Percentiles rank a stretch among this genome's conserved stretches.
Conservation (phyloP, 805 yeast species). For the Yarrowia osloensis region DNA sequence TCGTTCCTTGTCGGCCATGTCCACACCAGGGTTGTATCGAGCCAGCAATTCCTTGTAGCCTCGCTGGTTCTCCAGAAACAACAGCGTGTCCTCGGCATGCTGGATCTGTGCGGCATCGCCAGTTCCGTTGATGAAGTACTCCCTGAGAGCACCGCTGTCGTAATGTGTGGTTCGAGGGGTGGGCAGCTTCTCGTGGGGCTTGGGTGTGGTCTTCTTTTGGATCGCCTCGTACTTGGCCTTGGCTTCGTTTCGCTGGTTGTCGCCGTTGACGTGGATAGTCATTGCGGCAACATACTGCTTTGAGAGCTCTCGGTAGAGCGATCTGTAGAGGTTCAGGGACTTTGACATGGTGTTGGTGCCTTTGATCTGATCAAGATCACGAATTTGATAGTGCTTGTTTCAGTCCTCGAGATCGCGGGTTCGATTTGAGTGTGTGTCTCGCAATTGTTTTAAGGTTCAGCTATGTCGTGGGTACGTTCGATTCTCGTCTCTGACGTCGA, state of each 20-base stretch:
- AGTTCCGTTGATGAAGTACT: conserved; percentile 30
- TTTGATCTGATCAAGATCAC: conserved; percentile 2
- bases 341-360: neutral
- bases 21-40: conserved; percentile 82
- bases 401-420: neutral
- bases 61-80: conserved; percentile 71
- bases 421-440: no score
- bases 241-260: conserved; percentile 31
- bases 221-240: conserved; percentile 29
- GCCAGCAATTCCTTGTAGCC: conserved; percentile 75
- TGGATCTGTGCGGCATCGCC: conserved; percentile 34
- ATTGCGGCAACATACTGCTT: conserved; percentile 35
- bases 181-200: conserved; percentile 11
- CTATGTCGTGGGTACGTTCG: neutral
- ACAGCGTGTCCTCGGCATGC: conserved; percentile 60
- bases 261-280: conserved; percentile 33
- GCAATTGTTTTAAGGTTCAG: neutral
- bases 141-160: conserved; percentile 35
- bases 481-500: neutral
- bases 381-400: neutral
- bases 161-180: conserved; percentile 29
- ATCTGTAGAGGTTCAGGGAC: conserved; percentile 34
- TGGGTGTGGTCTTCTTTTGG: conserved; percentile 18
- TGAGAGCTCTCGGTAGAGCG: conserved; percentile 38
- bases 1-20: conserved; percentile 74